Conservation (phyloP, 2,329 filamentous ascomycete species). For the Aspergillus sp. region DNA sequence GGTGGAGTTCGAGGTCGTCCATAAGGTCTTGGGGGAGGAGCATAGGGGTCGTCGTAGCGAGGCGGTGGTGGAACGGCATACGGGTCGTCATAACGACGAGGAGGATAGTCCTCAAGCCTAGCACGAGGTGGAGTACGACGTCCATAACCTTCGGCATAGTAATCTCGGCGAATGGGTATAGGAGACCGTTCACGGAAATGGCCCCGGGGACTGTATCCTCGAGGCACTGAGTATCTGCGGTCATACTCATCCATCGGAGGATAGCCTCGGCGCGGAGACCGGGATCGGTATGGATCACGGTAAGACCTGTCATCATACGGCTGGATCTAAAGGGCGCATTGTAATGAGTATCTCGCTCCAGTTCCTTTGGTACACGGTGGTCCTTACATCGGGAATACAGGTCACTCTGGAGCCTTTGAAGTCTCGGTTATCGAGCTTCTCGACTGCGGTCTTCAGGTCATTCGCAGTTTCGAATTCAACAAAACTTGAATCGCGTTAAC, state of each 20-base stretch:
- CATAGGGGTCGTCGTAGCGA: constrained; percentile 61
- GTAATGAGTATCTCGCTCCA: constrained; percentile 27
- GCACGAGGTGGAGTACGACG: constrained; percentile 80
- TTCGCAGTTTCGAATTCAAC: constrained; percentile 95
- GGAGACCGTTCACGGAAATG: constrained; percentile 84
- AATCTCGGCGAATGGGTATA: constrained; percentile 70
- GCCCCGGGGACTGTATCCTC: constrained; percentile 81
- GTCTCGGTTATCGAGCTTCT: constrained; percentile 89
- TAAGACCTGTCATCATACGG: constrained; percentile 65
- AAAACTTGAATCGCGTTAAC: constrained; percentile 62
- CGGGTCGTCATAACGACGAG: constrained; percentile 60
- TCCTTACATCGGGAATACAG: constrained; percentile 81
- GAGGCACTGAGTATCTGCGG: constrained; percentile 73
- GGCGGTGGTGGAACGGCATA: constrained; percentile 56
- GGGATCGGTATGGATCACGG: constrained; percentile 73
- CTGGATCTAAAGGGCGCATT: constrained; percentile 61
- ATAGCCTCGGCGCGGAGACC: constrained; percentile 69
- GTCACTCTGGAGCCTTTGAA: constrained; percentile 88
- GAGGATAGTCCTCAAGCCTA: constrained; percentile 73
- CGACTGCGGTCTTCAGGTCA: constrained; percentile 86
- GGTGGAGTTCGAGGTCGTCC: constrained; percentile 48
- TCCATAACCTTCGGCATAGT: constrained; percentile 76
- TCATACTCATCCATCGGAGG: constrained; percentile 77
- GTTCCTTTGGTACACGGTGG: constrained; percentile 18
- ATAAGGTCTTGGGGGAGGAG: constrained; percentile 53